phyloP scores from a whole-genome alignment of 2,329 filamentous ascomycete genomes.

The Bisporella sp. region DNA sequence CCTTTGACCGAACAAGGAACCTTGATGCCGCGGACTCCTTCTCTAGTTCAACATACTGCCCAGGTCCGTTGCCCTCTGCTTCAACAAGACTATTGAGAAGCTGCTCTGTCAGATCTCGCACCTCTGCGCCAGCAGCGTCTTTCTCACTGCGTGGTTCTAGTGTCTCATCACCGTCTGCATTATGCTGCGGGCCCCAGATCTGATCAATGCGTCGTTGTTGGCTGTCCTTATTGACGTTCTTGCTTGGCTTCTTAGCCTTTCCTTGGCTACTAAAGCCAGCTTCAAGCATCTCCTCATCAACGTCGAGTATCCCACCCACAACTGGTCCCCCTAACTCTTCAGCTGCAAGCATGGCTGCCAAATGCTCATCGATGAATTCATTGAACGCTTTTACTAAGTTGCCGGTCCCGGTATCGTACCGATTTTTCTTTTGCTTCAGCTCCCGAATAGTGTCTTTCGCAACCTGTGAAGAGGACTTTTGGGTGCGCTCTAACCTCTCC shows the following conservation, averaged over 20 bases:
- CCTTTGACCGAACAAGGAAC: slow-evolving; percentile 58
- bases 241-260: slow-evolving; percentile 44
- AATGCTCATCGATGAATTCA: slow-evolving; percentile 61
- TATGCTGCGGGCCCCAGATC: slow-evolving; percentile 42
- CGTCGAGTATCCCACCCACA: slow-evolving; percentile 65
- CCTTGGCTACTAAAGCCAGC: slow-evolving; percentile 55
- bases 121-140: slow-evolving; percentile 45
- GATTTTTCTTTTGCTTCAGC: slow-evolving; percentile 49
- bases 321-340: slow-evolving; percentile 80
- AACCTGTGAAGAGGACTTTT: slow-evolving; percentile 53
- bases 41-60: slow-evolving; percentile 50
- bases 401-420: slow-evolving; percentile 54
- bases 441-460: slow-evolving; percentile 55
- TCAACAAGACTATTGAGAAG: slow-evolving; percentile 52
- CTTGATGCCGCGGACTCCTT: slow-evolving; percentile 56
- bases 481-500: slow-evolving; percentile 48
- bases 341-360: slow-evolving; percentile 71
- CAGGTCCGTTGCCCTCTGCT: slow-evolving; percentile 45
- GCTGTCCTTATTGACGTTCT: slow-evolving; percentile 37
- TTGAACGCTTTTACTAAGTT: slow-evolving; percentile 58
- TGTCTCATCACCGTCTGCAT: slow-evolving; percentile 34
- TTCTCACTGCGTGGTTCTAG: slow-evolving; percentile 26
- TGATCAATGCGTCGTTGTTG: slow-evolving; percentile 56
- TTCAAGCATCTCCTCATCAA: slow-evolving; percentile 52
- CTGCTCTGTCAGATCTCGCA: slow-evolving; percentile 52